These are phyloP conservation scores for Cocos nucifera DNA, from an alignment of 176 grass and related monocot genomes.

Conservation along the genomic window DNA sequence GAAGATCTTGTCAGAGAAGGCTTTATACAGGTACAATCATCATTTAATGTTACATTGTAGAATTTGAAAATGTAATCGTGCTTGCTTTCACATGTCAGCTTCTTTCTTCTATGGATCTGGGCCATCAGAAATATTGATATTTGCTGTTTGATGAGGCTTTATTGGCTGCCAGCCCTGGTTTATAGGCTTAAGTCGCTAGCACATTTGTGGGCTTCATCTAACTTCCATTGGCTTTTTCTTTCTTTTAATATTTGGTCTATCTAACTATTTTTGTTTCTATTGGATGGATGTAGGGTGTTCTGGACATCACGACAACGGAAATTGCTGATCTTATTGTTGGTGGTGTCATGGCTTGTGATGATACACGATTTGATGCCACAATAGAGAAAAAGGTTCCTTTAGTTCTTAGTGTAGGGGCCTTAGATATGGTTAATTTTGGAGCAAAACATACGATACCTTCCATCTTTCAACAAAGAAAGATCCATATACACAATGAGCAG, in stretches of 20 bases:
- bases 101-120: no score
- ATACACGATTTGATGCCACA: slow-evolving; percentile 66
- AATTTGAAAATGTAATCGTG: no score
- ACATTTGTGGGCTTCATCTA: no score
- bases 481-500: slow-evolving; percentile 89
- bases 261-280: slow-evolving; percentile 22
- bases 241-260: no score
- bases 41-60: no score
- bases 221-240: no score
- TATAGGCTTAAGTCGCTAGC: no score
- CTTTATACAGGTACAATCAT: slow-evolving; percentile 68
- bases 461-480: slow-evolving; percentile 62
- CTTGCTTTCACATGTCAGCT: no score
- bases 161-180: no score
- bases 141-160: slow-evolving; percentile 6
- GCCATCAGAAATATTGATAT: not conserved
- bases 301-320: slow-evolving; percentile 96
- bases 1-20: slow-evolving; percentile 73
- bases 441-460: slow-evolving; percentile 67
- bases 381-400: slow-evolving; percentile 72
- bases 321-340: slow-evolving; percentile 91
- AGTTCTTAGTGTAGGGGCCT: slow-evolving; percentile 83
- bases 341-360: slow-evolving; percentile 79
- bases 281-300: slow-evolving; percentile 47
- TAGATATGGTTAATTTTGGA: slow-evolving; percentile 98